phyloP scores from a whole-genome alignment of 768 basidiomycete genomes.

The Tylopilus balloui region DNA sequence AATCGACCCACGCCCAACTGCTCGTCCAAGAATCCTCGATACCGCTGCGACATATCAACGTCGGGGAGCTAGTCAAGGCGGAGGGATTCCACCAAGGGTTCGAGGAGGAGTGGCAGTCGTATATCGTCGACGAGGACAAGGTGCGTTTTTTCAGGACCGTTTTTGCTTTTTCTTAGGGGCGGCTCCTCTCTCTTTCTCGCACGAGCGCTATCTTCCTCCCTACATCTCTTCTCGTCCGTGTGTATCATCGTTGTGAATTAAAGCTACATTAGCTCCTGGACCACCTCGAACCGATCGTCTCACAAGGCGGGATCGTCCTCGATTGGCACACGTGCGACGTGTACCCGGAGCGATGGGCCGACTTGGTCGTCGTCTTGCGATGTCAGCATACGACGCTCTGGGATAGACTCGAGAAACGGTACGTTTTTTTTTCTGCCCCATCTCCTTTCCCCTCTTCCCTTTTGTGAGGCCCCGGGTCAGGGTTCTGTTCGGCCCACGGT shows the following conservation, averaged over 20 bases:
- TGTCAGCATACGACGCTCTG: constrained; percentile 87
- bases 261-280: constrained; percentile 95
- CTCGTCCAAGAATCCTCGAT: constrained; percentile 67
- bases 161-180: background rate
- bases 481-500: background rate
- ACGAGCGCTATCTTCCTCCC: too few species aligned
- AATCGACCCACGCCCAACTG: constrained; percentile 89
- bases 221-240: too few species aligned
- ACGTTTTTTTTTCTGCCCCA: background rate
- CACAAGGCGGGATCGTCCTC: constrained; percentile 74
- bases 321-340: constrained; percentile 95
- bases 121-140: constrained; percentile 94
- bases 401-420: constrained; percentile 90
- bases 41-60: constrained; percentile 77
- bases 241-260: too few species aligned
- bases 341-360: constrained; percentile 96
- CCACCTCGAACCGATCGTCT: constrained; percentile 70
- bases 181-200: too few species aligned
- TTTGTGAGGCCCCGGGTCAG: background rate
- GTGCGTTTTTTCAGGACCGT: constrained; percentile 37
- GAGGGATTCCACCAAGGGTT: constrained; percentile 75
- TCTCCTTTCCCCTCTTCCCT: too few species aligned
- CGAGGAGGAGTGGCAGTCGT: constrained; percentile 94
- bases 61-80: constrained; percentile 87
- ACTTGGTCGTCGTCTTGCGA: constrained; percentile 87